Conservation (phyloP, 2,329 filamentous ascomycete genomes). For the Ascochyta rabiei region DNA sequence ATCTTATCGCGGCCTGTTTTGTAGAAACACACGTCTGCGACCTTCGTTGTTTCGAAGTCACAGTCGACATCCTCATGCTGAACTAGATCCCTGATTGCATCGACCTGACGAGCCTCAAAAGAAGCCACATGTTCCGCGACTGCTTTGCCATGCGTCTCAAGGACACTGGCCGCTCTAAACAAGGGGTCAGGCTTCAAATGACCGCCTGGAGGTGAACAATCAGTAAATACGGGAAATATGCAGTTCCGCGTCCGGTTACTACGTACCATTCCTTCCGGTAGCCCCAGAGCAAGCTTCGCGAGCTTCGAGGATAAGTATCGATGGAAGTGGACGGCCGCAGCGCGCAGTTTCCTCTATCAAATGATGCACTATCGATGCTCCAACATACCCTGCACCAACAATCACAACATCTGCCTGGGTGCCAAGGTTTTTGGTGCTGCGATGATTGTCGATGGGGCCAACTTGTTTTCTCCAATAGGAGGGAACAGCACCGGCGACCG, state of each 20-base stretch:
- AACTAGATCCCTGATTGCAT: too few species aligned
- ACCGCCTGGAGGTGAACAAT: too few species aligned
- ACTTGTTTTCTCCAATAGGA: too few species aligned
- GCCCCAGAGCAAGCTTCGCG: conserved; percentile 58
- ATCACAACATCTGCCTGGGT: conserved; percentile 13
- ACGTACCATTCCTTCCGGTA: conserved; percentile 60
- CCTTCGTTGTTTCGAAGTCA: too few species aligned
- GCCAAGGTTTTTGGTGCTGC: too few species aligned
- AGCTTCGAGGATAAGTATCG: conserved; percentile 54
- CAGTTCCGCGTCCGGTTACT: conserved; percentile 33
- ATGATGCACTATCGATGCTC: conserved; percentile 20
- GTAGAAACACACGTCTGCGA: too few species aligned
- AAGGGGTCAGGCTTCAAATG: conserved; percentile 33
- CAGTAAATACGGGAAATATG: too few species aligned
- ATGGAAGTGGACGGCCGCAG: conserved; percentile 1
- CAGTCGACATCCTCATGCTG: too few species aligned
- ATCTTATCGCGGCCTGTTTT: too few species aligned
- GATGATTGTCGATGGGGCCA: too few species aligned
- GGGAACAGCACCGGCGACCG: too few species aligned
- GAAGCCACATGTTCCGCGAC: conserved; percentile 20
- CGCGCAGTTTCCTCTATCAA: conserved; percentile 12
- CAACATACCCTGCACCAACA: conserved; percentile 21
- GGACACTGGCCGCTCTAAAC: conserved; percentile 14
- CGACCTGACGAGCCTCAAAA: conserved; percentile 12
- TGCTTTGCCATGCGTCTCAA: conserved; percentile 16